Percentiles rank a stretch among this genome's conserved stretches.
Evolutionary conservation across 78 protist species (phyloP).

Genomic region (Emiliania huxleyi): DNA sequence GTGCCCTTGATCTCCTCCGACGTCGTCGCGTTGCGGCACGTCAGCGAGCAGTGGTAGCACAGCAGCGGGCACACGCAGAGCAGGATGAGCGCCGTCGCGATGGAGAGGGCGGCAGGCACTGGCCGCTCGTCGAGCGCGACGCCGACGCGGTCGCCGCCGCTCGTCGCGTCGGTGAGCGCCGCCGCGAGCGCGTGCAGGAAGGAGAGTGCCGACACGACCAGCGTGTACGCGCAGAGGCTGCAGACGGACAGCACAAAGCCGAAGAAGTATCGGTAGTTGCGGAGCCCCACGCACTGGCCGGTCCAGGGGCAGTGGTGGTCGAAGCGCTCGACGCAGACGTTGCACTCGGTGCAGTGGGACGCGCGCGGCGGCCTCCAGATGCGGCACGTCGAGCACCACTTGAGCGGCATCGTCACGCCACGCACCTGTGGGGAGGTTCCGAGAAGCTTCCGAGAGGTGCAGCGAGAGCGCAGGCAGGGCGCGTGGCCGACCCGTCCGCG

Average conservation of each 20-base stretch:
- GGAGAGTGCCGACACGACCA: not conserved
- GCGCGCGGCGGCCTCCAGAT: slow-evolving; percentile 36
- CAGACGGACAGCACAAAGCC: not conserved
- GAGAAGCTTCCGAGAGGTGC: too few species aligned
- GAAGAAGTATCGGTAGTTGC: not conserved
- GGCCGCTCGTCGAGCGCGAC: not conserved
- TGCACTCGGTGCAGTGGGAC: slow-evolving; percentile 32
- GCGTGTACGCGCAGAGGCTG: not conserved
- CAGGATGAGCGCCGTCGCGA: not conserved
- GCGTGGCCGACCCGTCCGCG: too few species aligned
- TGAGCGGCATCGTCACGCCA: not conserved
- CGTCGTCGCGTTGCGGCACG: not conserved
- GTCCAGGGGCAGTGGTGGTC: slow-evolving; percentile 49
- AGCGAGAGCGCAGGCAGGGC: too few species aligned
- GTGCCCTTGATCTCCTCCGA: not conserved
- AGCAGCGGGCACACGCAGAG: not conserved
- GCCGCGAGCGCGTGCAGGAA: not conserved
- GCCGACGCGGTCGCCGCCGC: not conserved
- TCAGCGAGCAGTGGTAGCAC: not conserved
- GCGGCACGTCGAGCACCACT: slow-evolving; percentile 27
- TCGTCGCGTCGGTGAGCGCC: not conserved
- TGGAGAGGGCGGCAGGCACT: not conserved
- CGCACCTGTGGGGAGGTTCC: too few species aligned
- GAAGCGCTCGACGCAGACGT: slow-evolving; percentile 32
- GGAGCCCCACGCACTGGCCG: not conserved